phyloP scores from a whole-genome alignment of 352 stramenopile genomes.

The Phytophthora vignae region DNA sequence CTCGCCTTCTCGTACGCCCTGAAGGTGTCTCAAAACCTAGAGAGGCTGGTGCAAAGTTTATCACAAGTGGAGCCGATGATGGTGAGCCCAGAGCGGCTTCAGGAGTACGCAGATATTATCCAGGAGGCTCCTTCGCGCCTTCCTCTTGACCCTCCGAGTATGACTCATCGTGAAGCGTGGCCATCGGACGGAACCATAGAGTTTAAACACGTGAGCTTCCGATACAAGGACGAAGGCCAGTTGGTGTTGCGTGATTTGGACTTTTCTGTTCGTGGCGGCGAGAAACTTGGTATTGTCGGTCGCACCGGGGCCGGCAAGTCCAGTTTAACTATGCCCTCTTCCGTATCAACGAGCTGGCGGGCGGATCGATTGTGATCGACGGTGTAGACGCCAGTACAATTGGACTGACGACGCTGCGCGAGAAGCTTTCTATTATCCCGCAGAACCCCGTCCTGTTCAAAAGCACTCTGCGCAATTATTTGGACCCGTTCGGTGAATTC shows the following conservation, averaged over 20 bases:
- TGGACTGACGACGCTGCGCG: slow-evolving; percentile 79
- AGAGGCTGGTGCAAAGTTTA: slow-evolving; percentile 81
- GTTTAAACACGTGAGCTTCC: slow-evolving; percentile 88
- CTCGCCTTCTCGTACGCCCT: slow-evolving; percentile 92
- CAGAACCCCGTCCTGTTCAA: slow-evolving; percentile 95
- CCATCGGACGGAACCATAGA: slow-evolving; percentile 72
- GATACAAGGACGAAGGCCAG: slow-evolving; percentile 84
- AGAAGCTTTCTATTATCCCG: slow-evolving; percentile 92
- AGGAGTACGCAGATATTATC: slow-evolving; percentile 86
- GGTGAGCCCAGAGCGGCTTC: slow-evolving; percentile 91
- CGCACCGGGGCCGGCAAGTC: slow-evolving; percentile 91
- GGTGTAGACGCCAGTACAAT: slow-evolving; percentile 83
- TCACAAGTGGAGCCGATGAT: slow-evolving; percentile 73
- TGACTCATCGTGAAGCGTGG: slow-evolving; percentile 60
- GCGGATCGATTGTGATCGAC: slow-evolving; percentile 89
- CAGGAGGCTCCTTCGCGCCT: slow-evolving; percentile 55
- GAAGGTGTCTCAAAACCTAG: slow-evolving; percentile 83
- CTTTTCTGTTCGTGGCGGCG: slow-evolving; percentile 36
- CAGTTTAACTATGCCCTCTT: slow-evolving; percentile 90
- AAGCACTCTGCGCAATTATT: slow-evolving; percentile 90
- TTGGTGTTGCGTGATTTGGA: slow-evolving; percentile 54
- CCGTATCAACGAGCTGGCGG: slow-evolving; percentile 85
- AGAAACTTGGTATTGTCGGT: slow-evolving; percentile 91
- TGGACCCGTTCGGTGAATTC: slow-evolving; percentile 92
- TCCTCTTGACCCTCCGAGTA: slow-evolving; percentile 42